Evolutionary conservation across 2,329 filamentous ascomycete species (phyloP), one percentile per base, ranked within the genome.

Genomic region (Hypoxylon sp.): DNA sequence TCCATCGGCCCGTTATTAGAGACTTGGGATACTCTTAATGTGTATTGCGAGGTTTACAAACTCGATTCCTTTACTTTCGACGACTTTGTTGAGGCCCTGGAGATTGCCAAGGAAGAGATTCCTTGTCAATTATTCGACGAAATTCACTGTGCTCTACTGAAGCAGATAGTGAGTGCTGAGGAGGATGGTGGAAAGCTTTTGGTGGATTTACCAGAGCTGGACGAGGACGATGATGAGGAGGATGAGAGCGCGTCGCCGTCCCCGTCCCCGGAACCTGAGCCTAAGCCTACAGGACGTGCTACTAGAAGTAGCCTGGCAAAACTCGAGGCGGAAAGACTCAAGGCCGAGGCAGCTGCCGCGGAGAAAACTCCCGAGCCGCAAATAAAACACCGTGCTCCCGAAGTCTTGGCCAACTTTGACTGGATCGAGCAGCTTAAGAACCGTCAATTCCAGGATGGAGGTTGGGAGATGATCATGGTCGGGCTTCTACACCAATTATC

Each of bases 1-100:
- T 95, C 93, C 2, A 88, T 98, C n/a, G 94, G 94, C 0, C 86
- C 89, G 2, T 82, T 98, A 14, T 82, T 99, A 23, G 95, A 98
- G 80, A 93, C 93, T 0, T 99, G 96, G 96, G 94, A 98, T 74
- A 98, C 94, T 0, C 85, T 99, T 34, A 99, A 98, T 75, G 95
- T 99, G n/a, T 98, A 98, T 77, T 97, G 94, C 76, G 93, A 97
- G 75, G 91, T 98, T 17, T 97, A 97, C 76, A 89, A 93, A 75
- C 85, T 99, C 25, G 96, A 99, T 79, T 98, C 95, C 0, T 99
- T 99, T 77, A 98, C 95, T 0, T 97, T 98, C 75, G 96, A 99
- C 78, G 96, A 99, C 78, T 98, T 94, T 75, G 86, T 97, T 3
- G 92, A 98, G 77, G 91, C 94, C 0, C 90, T 99, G 85, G 87